A percentile compares a stretch with the other conserved stretches of the same genome.
Evolutionary conservation across 345 rosid genomes (phyloP).

Genomic region (Eucalyptus urophylla): DNA sequence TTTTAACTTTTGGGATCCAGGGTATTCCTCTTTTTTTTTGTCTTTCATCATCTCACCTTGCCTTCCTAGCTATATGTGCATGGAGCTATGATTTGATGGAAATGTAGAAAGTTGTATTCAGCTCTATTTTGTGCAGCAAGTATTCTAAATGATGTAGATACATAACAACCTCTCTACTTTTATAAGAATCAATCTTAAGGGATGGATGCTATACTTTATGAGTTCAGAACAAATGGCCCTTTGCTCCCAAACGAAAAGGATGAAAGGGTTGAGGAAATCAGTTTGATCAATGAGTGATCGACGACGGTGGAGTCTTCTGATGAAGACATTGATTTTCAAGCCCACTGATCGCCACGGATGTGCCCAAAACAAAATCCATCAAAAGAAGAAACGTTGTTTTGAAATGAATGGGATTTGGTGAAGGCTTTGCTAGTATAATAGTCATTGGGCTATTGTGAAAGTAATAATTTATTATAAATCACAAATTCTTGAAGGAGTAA

Average conservation of each 20-base stretch:
- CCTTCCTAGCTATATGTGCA: not conserved
- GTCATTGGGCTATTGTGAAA: no score
- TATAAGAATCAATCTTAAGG: not conserved
- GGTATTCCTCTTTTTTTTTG: no score
- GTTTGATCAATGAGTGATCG: not conserved
- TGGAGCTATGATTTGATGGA: not conserved
- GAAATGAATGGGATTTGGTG: no score
- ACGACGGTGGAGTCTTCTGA: not conserved
- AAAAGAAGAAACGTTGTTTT: not conserved
- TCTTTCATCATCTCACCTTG: not conserved
- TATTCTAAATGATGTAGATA: not conserved
- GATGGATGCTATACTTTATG: not conserved
- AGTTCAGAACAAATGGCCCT: not conserved
- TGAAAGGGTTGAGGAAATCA: not conserved
- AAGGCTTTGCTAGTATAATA: no score
- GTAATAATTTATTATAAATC: no score
- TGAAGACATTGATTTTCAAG: not conserved
- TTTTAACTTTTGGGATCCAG: no score
- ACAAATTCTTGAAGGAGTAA: no score
- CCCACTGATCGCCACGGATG: rapidly evolving
- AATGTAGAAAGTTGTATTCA: not conserved
- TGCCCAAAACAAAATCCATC: not conserved
- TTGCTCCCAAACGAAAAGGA: not conserved
- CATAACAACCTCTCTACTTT: not conserved
- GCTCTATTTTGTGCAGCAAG: not conserved